These are phyloP conservation scores for Aspergillus sp. DNA, from an alignment of 2,329 filamentous ascomycete genomes.

Conservation along the genomic window DNA sequence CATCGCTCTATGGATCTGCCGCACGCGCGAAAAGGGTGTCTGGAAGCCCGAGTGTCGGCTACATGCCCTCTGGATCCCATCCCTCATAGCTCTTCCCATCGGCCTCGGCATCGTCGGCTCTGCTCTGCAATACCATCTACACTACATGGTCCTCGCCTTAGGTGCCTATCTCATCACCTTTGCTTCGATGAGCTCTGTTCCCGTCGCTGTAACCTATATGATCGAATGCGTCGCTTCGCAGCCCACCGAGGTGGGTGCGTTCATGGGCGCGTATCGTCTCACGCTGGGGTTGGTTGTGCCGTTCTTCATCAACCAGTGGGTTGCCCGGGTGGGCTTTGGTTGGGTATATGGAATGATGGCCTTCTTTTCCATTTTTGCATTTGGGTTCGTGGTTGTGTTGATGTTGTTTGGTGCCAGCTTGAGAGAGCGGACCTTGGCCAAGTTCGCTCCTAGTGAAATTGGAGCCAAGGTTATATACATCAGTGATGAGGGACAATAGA, in stretches of 20 bases:
- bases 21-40: background rate
- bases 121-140: background rate
- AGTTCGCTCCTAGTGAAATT: background rate
- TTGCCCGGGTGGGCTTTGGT: background rate
- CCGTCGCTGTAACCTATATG: background rate
- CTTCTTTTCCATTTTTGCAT: constrained; percentile 2
- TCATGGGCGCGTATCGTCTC: constrained; percentile 2
- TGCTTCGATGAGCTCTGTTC: constrained; percentile 4
- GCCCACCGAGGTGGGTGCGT: background rate
- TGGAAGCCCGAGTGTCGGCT: constrained; percentile 2
- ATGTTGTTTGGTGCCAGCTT: background rate
- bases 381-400: background rate
- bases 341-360: constrained; percentile 7
- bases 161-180: constrained; percentile 7
- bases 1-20: background rate
- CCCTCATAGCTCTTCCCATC: background rate
- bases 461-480: background rate
- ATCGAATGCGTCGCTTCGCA: constrained; percentile 2
- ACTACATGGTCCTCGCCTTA: constrained; percentile 1
- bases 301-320: background rate
- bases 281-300: background rate
- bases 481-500: background rate
- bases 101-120: background rate
- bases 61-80: background rate
- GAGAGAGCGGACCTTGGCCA: background rate